Percentiles rank a stretch among this genome's conserved stretches.
phyloP scores from a whole-genome alignment of 495 filamentous ascomycete species.

The Trichoderma gamsii region DNA sequence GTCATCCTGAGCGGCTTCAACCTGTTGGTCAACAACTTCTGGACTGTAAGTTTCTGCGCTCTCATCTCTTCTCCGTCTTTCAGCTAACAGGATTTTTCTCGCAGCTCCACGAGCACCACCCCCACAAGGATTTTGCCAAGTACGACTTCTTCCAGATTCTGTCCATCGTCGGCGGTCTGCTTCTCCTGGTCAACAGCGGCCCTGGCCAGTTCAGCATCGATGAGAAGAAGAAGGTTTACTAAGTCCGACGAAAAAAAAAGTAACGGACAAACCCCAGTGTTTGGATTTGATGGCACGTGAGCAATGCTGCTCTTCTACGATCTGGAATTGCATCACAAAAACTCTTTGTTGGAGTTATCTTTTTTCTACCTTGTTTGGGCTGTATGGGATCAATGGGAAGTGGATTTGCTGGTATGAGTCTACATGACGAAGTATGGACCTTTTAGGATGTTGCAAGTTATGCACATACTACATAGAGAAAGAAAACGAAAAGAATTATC shows the following conservation, averaged over 20 bases:
- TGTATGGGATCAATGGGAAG: not conserved
- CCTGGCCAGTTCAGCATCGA: constrained; percentile 96
- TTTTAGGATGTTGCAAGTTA: not conserved
- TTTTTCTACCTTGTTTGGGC: not conserved
- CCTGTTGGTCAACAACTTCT: constrained; percentile 97
- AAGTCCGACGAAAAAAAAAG: constrained; percentile 23
- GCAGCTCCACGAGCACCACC: constrained; percentile 94
- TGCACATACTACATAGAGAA: constrained; percentile 1
- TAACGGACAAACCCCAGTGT: constrained; percentile 6
- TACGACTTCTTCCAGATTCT: constrained; percentile 99
- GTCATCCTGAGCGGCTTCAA: constrained; percentile 96
- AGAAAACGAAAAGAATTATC: not conserved
- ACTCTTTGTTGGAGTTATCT: not conserved
- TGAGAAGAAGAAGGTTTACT: constrained; percentile 99
- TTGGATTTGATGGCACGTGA: constrained; percentile 14
- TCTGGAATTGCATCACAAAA: constrained; percentile 8
- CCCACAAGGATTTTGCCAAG: constrained; percentile 99
- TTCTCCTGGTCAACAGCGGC: constrained; percentile 96
- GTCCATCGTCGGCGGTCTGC: constrained; percentile 92
- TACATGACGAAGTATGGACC: not conserved
- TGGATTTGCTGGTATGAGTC: not conserved
- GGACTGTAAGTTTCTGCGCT: constrained; percentile 68
- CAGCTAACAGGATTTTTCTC: not conserved
- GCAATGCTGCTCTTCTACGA: not conserved
- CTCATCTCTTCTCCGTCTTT: not conserved